Evolutionary conservation across 495 filamentous ascomycete species (phyloP).

Genomic region (Ramalina peruviana): DNA sequence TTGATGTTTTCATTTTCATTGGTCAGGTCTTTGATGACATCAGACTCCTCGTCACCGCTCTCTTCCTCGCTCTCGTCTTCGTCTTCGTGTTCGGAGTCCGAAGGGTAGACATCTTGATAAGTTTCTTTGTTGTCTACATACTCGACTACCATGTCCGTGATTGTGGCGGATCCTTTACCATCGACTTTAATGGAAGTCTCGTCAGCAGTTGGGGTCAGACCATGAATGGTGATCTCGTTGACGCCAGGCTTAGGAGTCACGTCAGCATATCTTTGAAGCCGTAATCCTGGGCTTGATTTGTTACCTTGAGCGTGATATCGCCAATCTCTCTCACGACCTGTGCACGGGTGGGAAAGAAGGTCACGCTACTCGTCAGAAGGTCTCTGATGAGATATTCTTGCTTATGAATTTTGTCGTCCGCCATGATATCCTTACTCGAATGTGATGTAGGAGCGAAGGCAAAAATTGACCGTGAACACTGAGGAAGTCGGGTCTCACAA

Average conservation of each 20-base stretch:
- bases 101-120: constrained; percentile 42
- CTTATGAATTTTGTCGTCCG: constrained; percentile 4
- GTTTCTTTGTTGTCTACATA: constrained; percentile 44
- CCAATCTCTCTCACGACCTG: constrained; percentile 51
- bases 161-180: constrained; percentile 42
- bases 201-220: constrained; percentile 49
- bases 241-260: constrained; percentile 33
- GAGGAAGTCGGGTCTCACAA: no score
- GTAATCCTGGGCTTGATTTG: background rate
- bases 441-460: no score
- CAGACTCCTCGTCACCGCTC: constrained; percentile 16
- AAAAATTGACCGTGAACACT: no score
- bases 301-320: constrained; percentile 41
- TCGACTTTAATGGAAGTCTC: constrained; percentile 58
- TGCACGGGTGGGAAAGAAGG: constrained; percentile 45
- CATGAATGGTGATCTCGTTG: constrained; percentile 51
- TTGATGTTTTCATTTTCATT: constrained; percentile 14
- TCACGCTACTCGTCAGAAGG: constrained; percentile 45
- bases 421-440: background rate
- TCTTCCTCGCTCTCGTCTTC: constrained; percentile 21
- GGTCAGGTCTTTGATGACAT: constrained; percentile 12
- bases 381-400: constrained; percentile 18
- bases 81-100: constrained; percentile 29
- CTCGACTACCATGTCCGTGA: constrained; percentile 53
- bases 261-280: background rate